Percentiles rank a stretch among this genome's conserved stretches.
These are phyloP conservation scores for Bruguiera hainesii DNA, from an alignment of 441 rosid genomes.

Conservation along the genomic window DNA sequence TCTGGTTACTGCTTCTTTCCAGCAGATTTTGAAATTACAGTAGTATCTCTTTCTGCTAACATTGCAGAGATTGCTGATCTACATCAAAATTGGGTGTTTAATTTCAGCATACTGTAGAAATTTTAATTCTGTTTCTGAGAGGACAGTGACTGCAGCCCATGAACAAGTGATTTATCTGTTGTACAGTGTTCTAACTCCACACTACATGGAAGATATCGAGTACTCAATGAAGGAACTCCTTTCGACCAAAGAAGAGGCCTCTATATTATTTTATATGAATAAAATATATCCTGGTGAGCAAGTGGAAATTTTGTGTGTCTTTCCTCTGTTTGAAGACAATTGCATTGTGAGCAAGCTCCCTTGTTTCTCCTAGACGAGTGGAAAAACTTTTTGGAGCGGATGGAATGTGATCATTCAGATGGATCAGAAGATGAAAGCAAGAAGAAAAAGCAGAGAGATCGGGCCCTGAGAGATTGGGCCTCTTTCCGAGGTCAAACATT, in stretches of 20 bases:
- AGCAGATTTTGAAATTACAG: no score
- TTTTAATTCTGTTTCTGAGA: neutral
- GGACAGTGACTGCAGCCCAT: neutral
- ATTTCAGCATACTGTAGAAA: neutral
- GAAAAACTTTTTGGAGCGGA: conserved; percentile 92
- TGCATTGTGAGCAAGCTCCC: conserved; percentile 12
- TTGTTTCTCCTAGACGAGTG: conserved; percentile 65
- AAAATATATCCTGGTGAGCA: conserved; percentile 76
- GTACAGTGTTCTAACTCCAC: conserved; percentile 89
- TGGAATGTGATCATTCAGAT: conserved; percentile 59
- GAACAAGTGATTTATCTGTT: conserved; percentile 16
- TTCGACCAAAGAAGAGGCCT: conserved; percentile 65
- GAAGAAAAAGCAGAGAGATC: conserved; percentile 46
- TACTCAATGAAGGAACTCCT: conserved; percentile 72
- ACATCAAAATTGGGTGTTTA: no score
- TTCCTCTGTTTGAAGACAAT: conserved; percentile 19
- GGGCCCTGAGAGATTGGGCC: conserved; percentile 72
- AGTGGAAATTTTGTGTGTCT: conserved; percentile 5
- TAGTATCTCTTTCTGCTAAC: no score
- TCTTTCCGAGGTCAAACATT: conserved; percentile 96
- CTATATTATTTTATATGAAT: conserved; percentile 86
- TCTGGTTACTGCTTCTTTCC: no score
- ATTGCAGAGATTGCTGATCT: no score
- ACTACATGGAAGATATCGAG: conserved; percentile 82
- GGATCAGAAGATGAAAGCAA: conserved; percentile 41